phyloP scores from a whole-genome alignment of 495 filamentous ascomycete species.

The Penicillium fimorum region DNA sequence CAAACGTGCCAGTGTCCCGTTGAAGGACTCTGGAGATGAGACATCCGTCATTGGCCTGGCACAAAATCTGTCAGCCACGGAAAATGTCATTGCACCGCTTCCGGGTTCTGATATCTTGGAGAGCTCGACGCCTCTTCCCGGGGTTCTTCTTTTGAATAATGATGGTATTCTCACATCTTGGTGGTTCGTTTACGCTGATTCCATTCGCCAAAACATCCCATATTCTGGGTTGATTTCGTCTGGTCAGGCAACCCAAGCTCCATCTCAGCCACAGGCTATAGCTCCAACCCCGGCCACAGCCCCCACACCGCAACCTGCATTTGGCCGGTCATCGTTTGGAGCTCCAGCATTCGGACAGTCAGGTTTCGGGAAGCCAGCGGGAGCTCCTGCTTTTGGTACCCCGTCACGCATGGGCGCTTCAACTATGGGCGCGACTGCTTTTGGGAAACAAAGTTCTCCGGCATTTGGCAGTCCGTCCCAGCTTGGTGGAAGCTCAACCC shows the following conservation, averaged over 20 bases:
- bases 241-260: constrained; percentile 33
- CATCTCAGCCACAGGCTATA: constrained; percentile 20
- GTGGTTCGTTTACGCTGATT: constrained; percentile 89
- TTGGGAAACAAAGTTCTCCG: constrained; percentile 32
- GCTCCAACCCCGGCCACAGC: constrained; percentile 20
- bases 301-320: constrained; percentile 33
- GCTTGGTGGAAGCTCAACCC: constrained; percentile 26
- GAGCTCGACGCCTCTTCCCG: constrained; percentile 79
- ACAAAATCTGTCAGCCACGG: constrained; percentile 77
- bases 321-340: constrained; percentile 45
- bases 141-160: constrained; percentile 80
- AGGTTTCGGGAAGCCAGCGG: constrained; percentile 31
- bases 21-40: constrained; percentile 68
- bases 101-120: constrained; percentile 71
- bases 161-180: constrained; percentile 82
- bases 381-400: constrained; percentile 38
- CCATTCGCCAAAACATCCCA: constrained; percentile 66
- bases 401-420: constrained; percentile 33
- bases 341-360: constrained; percentile 35
- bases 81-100: constrained; percentile 76
- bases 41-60: constrained; percentile 79
- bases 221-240: constrained; percentile 66
- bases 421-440: constrained; percentile 36
- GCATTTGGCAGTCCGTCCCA: constrained; percentile 29
- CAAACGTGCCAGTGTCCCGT: constrained; percentile 70